Conservation (phyloP, 2,329 filamentous ascomycete genomes). For the Colletotrichum tropicale region DNA sequence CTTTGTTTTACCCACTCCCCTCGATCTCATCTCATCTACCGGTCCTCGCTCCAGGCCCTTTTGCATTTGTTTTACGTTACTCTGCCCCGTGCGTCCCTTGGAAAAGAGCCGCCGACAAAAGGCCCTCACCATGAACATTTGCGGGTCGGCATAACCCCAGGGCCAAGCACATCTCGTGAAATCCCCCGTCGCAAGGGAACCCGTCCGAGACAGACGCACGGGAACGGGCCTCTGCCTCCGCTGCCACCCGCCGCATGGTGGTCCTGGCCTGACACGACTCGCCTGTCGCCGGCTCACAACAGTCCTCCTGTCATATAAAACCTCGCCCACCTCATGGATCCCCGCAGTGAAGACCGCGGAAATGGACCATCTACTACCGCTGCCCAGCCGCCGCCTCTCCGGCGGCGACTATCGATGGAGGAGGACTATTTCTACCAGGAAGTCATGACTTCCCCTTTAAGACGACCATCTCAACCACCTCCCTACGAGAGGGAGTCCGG, state of each 20-base stretch:
- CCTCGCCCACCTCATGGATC: constrained; percentile 29
- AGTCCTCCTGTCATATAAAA: constrained; percentile 16
- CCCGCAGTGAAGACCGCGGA: constrained; percentile 17
- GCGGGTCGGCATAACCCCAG: constrained; percentile 20
- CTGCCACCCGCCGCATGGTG: constrained; percentile 19
- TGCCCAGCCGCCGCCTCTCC: constrained; percentile 40
- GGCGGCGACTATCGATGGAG: constrained; percentile 58
- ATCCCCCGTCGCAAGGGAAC: constrained; percentile 14
- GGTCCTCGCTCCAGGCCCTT: constrained; percentile 8
- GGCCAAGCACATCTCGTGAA: constrained; percentile 21
- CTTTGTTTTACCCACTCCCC: constrained; percentile 7
- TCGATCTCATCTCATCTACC: constrained; percentile 21
- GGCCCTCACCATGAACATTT: constrained; percentile 20
- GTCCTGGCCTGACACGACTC: constrained; percentile 20
- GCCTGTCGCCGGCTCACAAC: constrained; percentile 11
- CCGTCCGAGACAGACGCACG: constrained; percentile 20
- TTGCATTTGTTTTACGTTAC: constrained; percentile 21
- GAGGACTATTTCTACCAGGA: constrained; percentile 59
- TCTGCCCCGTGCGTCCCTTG: constrained; percentile 18
- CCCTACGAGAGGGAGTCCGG: constrained; percentile 41
- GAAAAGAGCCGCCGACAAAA: constrained; percentile 23
- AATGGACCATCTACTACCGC: constrained; percentile 29
- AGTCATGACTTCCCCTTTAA: constrained; percentile 50
- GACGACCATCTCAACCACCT: constrained; percentile 51
- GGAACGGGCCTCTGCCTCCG: constrained; percentile 20